Conservation (phyloP, 257 asterid genomes). For the Capsicum pubescens region DNA sequence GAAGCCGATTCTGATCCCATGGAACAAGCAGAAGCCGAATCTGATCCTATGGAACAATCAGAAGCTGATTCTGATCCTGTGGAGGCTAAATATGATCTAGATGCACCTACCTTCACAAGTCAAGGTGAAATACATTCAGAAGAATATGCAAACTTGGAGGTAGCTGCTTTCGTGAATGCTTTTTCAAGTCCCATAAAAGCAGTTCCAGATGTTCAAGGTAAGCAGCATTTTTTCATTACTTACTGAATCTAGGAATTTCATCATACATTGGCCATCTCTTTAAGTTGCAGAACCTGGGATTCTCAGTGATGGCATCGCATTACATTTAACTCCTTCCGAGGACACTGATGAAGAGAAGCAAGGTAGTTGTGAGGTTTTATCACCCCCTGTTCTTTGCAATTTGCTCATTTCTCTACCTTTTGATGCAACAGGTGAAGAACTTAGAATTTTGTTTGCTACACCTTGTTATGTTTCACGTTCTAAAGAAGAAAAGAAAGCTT, state of each 20-base stretch:
- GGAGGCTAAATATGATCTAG: constrained; percentile 10
- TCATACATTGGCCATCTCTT: constrained; percentile 1
- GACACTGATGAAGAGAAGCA: constrained; percentile 7
- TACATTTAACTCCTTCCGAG: not conserved
- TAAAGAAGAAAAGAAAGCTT: constrained; percentile 27
- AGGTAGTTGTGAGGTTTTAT: constrained; percentile 18
- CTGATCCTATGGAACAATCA: not conserved
- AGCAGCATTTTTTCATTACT: not conserved
- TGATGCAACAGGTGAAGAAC: constrained; percentile 24
- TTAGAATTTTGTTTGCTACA: constrained; percentile 27
- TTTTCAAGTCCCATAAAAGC: constrained; percentile 19
- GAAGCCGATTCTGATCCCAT: not conserved
- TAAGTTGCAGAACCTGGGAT: constrained; percentile 26
- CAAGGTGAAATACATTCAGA: constrained; percentile 25
- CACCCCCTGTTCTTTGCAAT: constrained; percentile 4
- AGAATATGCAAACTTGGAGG: not conserved
- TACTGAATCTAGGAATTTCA: not conserved
- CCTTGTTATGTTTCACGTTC: constrained; percentile 30
- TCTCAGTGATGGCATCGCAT: constrained; percentile 2
- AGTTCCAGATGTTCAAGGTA: constrained; percentile 23
- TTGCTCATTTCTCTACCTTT: constrained; percentile 28
- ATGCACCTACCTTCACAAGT: constrained; percentile 18
- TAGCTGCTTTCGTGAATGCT: not conserved
- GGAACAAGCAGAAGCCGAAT: not conserved
- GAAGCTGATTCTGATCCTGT: not conserved